Evolutionary conservation across 1,284 basidiomycete genomes (phyloP), one percentile per base, ranked within the genome.

Genomic region (Polyporus tsugae): DNA sequence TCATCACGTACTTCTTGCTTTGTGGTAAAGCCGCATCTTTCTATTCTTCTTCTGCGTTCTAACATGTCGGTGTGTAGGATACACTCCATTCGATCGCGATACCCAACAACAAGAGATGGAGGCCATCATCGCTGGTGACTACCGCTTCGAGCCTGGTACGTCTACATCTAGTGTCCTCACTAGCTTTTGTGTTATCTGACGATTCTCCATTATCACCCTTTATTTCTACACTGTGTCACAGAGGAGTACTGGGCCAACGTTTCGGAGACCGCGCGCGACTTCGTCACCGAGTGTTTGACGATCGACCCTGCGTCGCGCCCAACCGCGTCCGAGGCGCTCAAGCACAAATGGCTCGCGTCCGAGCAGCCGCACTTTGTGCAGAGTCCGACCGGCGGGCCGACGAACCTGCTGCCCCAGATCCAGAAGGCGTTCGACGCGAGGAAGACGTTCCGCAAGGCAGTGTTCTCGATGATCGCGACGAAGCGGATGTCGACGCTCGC

Each of bases 21-120:
- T 96, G 95, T 62, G 95, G 80, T 80, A 71, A 55, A 67, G n/a
- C 17, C 33, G 19, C 38, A 13, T 6, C 42, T 13, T 10, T 49
- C 15, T 11, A 6, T 25, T 2, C 35, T n/a, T 57, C 13, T 46
- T 15, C 25, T 25, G 22, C 58, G 7, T 3, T 44, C 63, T 67
- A 57, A 59, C 62, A 35, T 63, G 22, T 10, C 3, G 11, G 25
- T 17, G 4, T 9, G 3, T 65, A 81, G 82, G 96, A 9, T 97
- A 97, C 83, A 98, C 96, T 2, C 95, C 95, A 0, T 97, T 97
- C 79, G 96, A 98, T 80, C 90, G 95, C 52, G 95, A 98, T 70
- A 91, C 86, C 6, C 95, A 95, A 77, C 91, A 91, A 76, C 87
- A 90, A 73, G 95, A 96, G 81, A 96, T 95, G 93, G 91, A 96